Evolutionary conservation across 108 stramenopile genomes (phyloP).

Genomic region (Bacterosira constricta): DNA sequence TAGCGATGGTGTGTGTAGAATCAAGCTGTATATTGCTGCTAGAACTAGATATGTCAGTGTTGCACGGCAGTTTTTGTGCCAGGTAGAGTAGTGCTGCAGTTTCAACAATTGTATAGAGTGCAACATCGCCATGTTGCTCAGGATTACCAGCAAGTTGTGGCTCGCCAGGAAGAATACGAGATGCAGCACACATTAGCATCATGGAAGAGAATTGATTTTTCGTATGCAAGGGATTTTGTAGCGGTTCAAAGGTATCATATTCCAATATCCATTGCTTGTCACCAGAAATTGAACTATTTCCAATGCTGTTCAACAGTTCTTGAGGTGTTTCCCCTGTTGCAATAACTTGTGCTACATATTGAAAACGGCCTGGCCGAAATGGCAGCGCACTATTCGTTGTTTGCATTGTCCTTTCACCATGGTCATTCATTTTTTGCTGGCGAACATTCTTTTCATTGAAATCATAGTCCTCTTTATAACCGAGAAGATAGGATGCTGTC

Average conservation of each 20-base stretch:
- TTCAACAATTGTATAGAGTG: conserved; percentile 49
- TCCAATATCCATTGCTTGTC: conserved; percentile 14
- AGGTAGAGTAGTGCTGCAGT: conserved; percentile 14
- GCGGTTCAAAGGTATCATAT: conserved; percentile 37
- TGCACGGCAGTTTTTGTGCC: conserved; percentile 1
- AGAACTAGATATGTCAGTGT: background rate
- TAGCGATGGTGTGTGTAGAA: background rate
- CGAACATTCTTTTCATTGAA: too few relatives aligned
- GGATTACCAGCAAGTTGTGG: conserved; percentile 30
- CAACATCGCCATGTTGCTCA: conserved; percentile 14
- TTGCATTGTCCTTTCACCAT: background rate
- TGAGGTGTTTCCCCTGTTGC: conserved; percentile 15
- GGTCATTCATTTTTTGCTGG: background rate
- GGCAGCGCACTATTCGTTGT: conserved; percentile 8
- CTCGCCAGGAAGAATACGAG: conserved; percentile 49
- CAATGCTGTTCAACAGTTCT: conserved; percentile 22
- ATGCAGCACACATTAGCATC: conserved; percentile 55
- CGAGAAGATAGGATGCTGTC: conserved; percentile 16
- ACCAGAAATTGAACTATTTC: background rate
- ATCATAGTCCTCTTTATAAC: too few relatives aligned
- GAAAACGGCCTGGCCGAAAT: conserved; percentile 46
- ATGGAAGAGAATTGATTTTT: conserved; percentile 46
- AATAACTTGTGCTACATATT: conserved; percentile 57
- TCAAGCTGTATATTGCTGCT: background rate
- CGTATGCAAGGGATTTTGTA: conserved; percentile 4